These are phyloP conservation scores for Teunomyces kruisii DNA, from an alignment of 805 yeast species.

Conservation along the genomic window DNA sequence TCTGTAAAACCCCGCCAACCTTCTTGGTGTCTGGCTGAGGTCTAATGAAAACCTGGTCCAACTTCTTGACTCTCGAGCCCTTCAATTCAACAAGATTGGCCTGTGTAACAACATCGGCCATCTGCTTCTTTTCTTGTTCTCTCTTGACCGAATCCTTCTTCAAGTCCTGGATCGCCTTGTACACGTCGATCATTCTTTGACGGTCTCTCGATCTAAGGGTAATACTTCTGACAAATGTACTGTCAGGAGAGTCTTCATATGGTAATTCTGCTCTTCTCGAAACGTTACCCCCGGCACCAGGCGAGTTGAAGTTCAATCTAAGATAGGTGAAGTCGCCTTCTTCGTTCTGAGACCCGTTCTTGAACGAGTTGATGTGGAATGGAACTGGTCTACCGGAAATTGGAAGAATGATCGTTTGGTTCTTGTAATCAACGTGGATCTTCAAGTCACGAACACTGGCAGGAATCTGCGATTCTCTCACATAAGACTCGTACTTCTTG, in stretches of 20 bases:
- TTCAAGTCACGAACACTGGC: slow-evolving; percentile 75
- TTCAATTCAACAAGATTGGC: slow-evolving; percentile 80
- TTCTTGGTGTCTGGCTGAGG: slow-evolving; percentile 98
- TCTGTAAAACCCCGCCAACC: slow-evolving; percentile 83
- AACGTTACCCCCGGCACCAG: slow-evolving; percentile 76
- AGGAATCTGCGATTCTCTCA: slow-evolving; percentile 92
- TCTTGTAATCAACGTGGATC: slow-evolving; percentile 82
- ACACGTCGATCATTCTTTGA: slow-evolving; percentile 86
- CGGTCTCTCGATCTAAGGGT: slow-evolving; percentile 88
- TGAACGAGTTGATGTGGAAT: slow-evolving; percentile 90
- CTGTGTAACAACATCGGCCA: slow-evolving; percentile 93
- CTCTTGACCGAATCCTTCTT: slow-evolving; percentile 89
- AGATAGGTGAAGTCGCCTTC: slow-evolving; percentile 93
- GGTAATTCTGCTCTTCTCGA: slow-evolving; percentile 79
- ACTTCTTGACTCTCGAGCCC: slow-evolving; percentile 79
- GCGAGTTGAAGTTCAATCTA: slow-evolving; percentile 89
- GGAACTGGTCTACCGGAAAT: slow-evolving; percentile 97
- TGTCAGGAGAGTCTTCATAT: slow-evolving; percentile 83
- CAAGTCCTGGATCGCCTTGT: slow-evolving; percentile 86
- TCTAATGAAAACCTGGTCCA: slow-evolving; percentile 86
- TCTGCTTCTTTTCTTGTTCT: slow-evolving; percentile 84
- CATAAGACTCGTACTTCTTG: slow-evolving; percentile 90
- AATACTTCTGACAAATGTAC: slow-evolving; percentile 81
- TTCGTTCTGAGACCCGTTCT: slow-evolving; percentile 91
- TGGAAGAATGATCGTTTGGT: slow-evolving; percentile 88